phyloP scores from a whole-genome alignment of 208 protist genomes.

The Acanthamoeba castellanii region DNA sequence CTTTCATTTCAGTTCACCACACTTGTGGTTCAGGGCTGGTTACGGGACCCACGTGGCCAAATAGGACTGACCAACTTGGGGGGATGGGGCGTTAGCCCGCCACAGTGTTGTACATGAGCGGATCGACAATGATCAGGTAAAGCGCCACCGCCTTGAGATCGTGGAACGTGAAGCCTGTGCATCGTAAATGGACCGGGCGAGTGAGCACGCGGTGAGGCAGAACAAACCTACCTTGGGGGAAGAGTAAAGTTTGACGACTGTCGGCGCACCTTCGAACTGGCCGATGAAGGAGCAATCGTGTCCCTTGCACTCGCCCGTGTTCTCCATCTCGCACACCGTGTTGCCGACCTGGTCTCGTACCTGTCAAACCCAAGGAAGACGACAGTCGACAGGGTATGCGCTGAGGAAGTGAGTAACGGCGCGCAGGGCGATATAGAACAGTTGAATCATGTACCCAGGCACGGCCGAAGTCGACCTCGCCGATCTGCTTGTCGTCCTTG shows the following conservation, averaged over 20 bases:
- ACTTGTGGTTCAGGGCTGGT: too few species aligned
- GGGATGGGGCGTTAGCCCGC: background rate
- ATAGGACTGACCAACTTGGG: too few species aligned
- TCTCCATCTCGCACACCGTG: slow-evolving; percentile 66
- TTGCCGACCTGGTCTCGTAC: slow-evolving; percentile 53
- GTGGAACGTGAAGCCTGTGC: slow-evolving; percentile 69
- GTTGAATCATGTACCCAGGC: too few species aligned
- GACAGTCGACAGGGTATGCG: too few species aligned
- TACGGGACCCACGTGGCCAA: too few species aligned
- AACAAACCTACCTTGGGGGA: too few species aligned
- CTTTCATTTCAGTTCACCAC: too few species aligned
- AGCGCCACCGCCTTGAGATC: slow-evolving; percentile 71
- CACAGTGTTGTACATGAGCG: slow-evolving; percentile 75
- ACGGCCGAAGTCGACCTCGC: slow-evolving; percentile 51
- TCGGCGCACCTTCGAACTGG: slow-evolving; percentile 63
- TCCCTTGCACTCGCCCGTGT: slow-evolving; percentile 66
- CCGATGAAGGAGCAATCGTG: slow-evolving; percentile 70
- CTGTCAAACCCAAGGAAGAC: background rate
- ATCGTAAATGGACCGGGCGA: background rate
- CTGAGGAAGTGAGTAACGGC: too few species aligned
- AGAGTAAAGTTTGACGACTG: too few species aligned
- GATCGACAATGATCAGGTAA: slow-evolving; percentile 74
- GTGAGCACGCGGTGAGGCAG: too few species aligned
- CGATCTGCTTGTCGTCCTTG: slow-evolving; percentile 73
- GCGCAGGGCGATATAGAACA: too few species aligned